Evolutionary conservation across 176 grass and related monocot species (phyloP), one percentile per base, ranked within the genome.

Genomic region (Carex kokanica): DNA sequence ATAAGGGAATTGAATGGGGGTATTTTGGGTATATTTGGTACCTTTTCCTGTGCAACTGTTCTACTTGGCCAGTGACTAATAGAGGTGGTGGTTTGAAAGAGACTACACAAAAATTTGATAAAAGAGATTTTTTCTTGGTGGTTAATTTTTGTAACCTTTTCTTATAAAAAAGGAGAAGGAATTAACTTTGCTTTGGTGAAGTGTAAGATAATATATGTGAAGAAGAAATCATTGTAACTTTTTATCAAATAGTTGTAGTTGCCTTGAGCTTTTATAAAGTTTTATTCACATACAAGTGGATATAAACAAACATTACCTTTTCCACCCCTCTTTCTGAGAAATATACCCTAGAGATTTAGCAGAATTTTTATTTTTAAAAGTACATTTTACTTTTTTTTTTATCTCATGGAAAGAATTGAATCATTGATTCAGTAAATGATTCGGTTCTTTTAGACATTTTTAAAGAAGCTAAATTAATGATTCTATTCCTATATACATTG

Each of bases 61-160:
- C 75, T 80, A 60, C 8, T 60, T 52, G 70, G 70, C 20, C 6
- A 1, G 57, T 60, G 31, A 8, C 34, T 59, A 36, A 51, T 80
- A 27, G 71, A 49, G 43, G 20, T 74, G 43, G 45, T 74, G 71
- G 78, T 20, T 80, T 80, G 78, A 80, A 61, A 80, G 71, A 74
- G 71, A 71, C 67, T 8, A 74, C 43, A 24, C 43, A 74, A 29
- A 52, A 53, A 7, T 15, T 24, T 21, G 12, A 25, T 65, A 52
- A 24, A 21, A 2, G 21, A 38, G 64, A 52, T 53, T 2, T 5
- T 74, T 27, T 27, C 12, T 53, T 10, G 45, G 45, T 53, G 0
- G 20, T 38, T 45, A 20, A 61, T 10, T 74, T 74, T 74, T 74
- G 77, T 60, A 57, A 80, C 77, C 4, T 60, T 72, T 72, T 15